A percentile compares a stretch with the other conserved stretches of the same genome.
These are phyloP conservation scores for Neocucurbitaria cava DNA, from an alignment of 2,329 filamentous ascomycete genomes.

Conservation along the genomic window DNA sequence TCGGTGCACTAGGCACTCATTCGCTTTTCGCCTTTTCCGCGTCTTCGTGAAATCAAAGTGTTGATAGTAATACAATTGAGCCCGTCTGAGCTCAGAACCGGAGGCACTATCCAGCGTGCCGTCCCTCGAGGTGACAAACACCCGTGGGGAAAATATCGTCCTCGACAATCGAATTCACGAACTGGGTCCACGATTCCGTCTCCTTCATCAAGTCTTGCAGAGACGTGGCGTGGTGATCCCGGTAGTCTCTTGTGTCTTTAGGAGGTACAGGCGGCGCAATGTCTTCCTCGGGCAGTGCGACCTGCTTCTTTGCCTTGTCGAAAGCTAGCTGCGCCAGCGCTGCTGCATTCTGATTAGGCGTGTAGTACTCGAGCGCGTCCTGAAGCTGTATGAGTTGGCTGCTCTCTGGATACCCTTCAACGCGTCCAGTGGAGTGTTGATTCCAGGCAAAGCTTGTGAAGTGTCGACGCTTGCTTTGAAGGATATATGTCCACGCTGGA, in stretches of 20 bases:
- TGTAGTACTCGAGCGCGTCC: conserved; percentile 39
- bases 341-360: conserved; percentile 17
- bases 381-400: conserved; percentile 29
- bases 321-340: conserved; percentile 33
- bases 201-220: conserved; percentile 1
- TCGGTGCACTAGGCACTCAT: conserved; percentile 1
- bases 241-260: conserved; percentile 10
- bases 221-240: background rate
- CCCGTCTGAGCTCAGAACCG: background rate
- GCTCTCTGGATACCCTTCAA: conserved; percentile 40
- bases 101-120: background rate
- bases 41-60: background rate
- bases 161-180: background rate
- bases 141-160: conserved; percentile 2
- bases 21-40: background rate
- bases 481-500: conserved; percentile 58
- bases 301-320: conserved; percentile 16
- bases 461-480: conserved; percentile 22
- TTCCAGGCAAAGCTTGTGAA: conserved; percentile 32
- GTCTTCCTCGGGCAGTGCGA: conserved; percentile 7
- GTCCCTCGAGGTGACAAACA: background rate
- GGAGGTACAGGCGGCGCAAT: conserved; percentile 18
- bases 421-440: conserved; percentile 28
- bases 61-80: background rate
- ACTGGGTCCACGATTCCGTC: conserved; percentile 2